Percentiles rank a stretch among this genome's conserved stretches.
phyloP scores from a whole-genome alignment of 768 basidiomycete genomes.

The Mycena polygramma region DNA sequence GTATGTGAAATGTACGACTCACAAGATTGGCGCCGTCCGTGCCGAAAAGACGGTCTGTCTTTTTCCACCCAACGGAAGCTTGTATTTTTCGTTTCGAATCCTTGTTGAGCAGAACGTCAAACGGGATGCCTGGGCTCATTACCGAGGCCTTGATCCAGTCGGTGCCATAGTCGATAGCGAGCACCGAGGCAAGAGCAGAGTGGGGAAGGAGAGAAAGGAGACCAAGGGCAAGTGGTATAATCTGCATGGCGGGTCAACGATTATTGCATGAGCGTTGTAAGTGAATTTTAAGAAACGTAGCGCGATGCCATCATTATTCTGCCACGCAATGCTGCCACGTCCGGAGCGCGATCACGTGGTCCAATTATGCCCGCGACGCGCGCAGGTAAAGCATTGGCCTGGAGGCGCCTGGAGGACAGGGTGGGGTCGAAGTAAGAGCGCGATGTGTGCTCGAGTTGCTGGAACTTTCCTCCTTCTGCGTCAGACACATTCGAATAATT shows the following conservation, averaged over 20 bases:
- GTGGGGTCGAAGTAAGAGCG: too few relatives aligned
- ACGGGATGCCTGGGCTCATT: slow-evolving; percentile 93
- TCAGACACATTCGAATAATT: too few relatives aligned
- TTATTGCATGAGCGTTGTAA: slow-evolving; percentile 21
- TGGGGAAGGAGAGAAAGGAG: slow-evolving; percentile 57
- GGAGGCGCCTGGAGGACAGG: neutral
- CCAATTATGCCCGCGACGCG: neutral
- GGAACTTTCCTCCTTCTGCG: too few relatives aligned
- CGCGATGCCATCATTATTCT: neutral
- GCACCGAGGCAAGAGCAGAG: slow-evolving; percentile 76
- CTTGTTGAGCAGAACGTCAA: slow-evolving; percentile 96
- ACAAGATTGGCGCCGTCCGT: slow-evolving; percentile 91
- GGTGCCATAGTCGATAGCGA: slow-evolving; percentile 98
- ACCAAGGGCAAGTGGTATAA: slow-evolving; percentile 54
- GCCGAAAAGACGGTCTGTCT: slow-evolving; percentile 90
- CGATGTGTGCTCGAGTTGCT: too few relatives aligned
- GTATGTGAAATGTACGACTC: slow-evolving; percentile 48
- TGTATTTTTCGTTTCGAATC: slow-evolving; percentile 98
- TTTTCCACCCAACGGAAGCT: slow-evolving; percentile 92
- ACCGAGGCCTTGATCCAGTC: slow-evolving; percentile 98
- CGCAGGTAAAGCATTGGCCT: neutral
- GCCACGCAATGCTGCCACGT: slow-evolving; percentile 6
- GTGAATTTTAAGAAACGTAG: slow-evolving; percentile 18
- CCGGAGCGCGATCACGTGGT: neutral
- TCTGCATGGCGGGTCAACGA: slow-evolving; percentile 49